phyloP scores from a whole-genome alignment of 352 stramenopile species.

The Phytophthora constricta region DNA sequence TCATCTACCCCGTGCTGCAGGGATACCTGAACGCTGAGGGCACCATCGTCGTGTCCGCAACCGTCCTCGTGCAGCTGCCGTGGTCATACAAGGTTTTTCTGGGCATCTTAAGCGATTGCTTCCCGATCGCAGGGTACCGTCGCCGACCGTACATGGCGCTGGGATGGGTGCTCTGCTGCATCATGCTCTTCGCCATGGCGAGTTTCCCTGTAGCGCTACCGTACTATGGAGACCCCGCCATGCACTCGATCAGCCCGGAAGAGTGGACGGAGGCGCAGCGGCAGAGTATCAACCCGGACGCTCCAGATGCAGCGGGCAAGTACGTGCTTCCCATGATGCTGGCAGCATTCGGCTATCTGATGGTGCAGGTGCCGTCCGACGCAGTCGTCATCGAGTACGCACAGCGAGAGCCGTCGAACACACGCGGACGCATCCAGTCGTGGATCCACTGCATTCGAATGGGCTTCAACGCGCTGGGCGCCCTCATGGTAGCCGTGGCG shows the following conservation, averaged over 20 bases:
- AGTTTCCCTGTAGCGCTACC: slow-evolving; percentile 38
- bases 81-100: slow-evolving; percentile 66
- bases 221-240: slow-evolving; percentile 51
- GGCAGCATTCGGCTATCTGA: slow-evolving; percentile 60
- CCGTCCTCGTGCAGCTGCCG: slow-evolving; percentile 47
- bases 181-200: slow-evolving; percentile 55
- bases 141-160: slow-evolving; percentile 61
- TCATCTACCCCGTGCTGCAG: slow-evolving; percentile 58
- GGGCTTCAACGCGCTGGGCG: slow-evolving; percentile 47
- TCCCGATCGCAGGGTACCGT: slow-evolving; percentile 54
- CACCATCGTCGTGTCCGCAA: slow-evolving; percentile 52
- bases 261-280: slow-evolving; percentile 34
- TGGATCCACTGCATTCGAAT: slow-evolving; percentile 58
- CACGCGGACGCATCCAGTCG: slow-evolving; percentile 54
- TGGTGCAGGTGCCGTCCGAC: slow-evolving; percentile 58
- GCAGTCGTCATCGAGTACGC: slow-evolving; percentile 66
- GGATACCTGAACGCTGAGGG: slow-evolving; percentile 56
- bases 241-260: slow-evolving; percentile 31
- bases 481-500: slow-evolving; percentile 44
- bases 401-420: slow-evolving; percentile 55
- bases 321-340: slow-evolving; percentile 75
- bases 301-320: slow-evolving; percentile 43
- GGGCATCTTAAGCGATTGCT: slow-evolving; percentile 60
- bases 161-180: slow-evolving; percentile 53
- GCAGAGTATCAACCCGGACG: slow-evolving; percentile 41